Conservation (phyloP, 306 rosid species). For the Prunus padus region DNA sequence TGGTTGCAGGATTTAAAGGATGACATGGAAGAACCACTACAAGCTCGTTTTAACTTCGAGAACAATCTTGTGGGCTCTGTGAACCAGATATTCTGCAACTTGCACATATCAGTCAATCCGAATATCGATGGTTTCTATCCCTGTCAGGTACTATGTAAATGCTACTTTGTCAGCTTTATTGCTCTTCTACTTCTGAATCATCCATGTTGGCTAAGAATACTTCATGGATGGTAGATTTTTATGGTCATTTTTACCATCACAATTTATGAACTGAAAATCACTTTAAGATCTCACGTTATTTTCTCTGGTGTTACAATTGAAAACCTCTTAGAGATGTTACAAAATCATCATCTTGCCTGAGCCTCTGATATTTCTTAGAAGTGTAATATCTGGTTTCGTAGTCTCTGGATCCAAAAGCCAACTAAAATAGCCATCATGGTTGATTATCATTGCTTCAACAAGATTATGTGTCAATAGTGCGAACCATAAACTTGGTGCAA, state of each 20-base stretch:
- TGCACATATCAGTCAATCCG: slow-evolving; percentile 44
- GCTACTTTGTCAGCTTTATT: not conserved
- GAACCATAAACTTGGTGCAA: not conserved
- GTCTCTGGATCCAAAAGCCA: not conserved
- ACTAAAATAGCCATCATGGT: not conserved
- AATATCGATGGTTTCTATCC: slow-evolving; percentile 46
- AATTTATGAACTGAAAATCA: not conserved
- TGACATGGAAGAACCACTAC: slow-evolving; percentile 55
- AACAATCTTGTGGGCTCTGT: slow-evolving; percentile 45
- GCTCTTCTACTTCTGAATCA: not conserved
- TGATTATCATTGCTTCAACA: slow-evolving; percentile 4
- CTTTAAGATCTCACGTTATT: not conserved
- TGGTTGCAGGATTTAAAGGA: slow-evolving; percentile 67
- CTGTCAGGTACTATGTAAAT: slow-evolving; percentile 50
- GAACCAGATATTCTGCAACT: slow-evolving; percentile 64
- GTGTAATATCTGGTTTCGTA: not conserved
- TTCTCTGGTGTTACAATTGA: not conserved
- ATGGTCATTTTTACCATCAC: not conserved
- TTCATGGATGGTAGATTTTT: not conserved
- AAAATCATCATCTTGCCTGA: not conserved
- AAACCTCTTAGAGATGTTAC: not conserved
- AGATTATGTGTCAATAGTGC: not conserved
- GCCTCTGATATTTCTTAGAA: not conserved
- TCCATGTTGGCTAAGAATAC: not conserved
- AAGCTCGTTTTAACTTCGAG: slow-evolving; percentile 58